phyloP scores from a whole-genome alignment of 1,284 basidiomycete genomes.

The Chalciporus piperatoides region DNA sequence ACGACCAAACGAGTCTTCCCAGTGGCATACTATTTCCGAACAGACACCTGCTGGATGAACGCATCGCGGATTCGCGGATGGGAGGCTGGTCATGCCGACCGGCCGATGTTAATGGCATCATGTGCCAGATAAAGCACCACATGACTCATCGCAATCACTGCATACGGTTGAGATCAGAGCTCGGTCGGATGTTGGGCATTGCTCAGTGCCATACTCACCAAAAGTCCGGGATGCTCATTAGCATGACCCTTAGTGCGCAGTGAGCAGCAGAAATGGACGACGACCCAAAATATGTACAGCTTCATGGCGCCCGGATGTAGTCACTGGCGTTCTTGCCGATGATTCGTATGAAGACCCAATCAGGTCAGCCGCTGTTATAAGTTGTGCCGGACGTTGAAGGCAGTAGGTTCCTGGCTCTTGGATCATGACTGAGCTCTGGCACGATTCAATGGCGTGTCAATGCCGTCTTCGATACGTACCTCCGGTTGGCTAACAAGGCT shows the following conservation, averaged over 20 bases:
- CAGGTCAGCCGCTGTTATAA: too few species aligned
- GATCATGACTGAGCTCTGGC: not conserved
- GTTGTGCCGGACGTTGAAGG: too few species aligned
- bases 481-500: not conserved
- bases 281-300: too few species aligned
- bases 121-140: not conserved
- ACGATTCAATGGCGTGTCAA: not conserved
- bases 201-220: not conserved
- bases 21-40: slow-evolving; percentile 17
- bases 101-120: slow-evolving; percentile 5
- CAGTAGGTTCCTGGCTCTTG: too few species aligned
- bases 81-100: slow-evolving; percentile 5
- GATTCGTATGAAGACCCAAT: too few species aligned
- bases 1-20: not conserved
- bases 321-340: not conserved
- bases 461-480: not conserved
- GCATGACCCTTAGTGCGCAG: not conserved
- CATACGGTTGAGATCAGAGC: not conserved
- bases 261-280: not conserved
- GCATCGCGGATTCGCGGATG: not conserved
- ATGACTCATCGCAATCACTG: not conserved
- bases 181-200: not conserved
- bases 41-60: not conserved
- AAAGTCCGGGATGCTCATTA: not conserved
- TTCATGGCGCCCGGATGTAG: not conserved